These are phyloP conservation scores for Verbena officinalis DNA, from an alignment of 257 asterid species.

Conservation along the genomic window DNA sequence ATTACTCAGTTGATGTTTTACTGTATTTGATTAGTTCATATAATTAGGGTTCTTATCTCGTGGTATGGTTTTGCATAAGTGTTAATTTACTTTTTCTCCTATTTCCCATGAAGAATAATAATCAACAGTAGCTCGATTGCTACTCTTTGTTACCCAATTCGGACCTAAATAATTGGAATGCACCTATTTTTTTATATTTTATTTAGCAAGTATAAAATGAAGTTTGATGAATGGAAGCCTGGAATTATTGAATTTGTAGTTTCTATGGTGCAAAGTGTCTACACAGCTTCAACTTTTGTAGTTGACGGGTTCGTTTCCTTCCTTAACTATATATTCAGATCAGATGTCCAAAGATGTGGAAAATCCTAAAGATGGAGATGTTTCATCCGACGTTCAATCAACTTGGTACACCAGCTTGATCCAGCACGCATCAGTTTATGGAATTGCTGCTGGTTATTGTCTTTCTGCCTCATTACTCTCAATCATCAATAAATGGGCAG, in stretches of 20 bases:
- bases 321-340: constrained; percentile 27
- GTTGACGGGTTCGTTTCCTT: neutral
- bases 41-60: neutral
- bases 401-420: constrained; percentile 55
- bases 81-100: neutral
- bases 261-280: neutral
- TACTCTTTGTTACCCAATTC: constrained; percentile 1
- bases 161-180: neutral
- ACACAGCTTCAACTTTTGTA: neutral
- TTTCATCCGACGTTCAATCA: constrained; percentile 33
- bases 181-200: neutral
- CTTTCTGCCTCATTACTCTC: constrained; percentile 84
- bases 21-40: neutral
- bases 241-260: constrained; percentile 1
- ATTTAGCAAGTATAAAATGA: neutral
- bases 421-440: constrained; percentile 79
- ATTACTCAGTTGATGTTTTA: neutral
- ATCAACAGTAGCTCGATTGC: neutral
- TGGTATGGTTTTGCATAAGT: neutral
- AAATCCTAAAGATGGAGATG: constrained; percentile 52
- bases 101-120: neutral
- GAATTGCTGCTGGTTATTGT: constrained; percentile 93
- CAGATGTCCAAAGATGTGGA: constrained; percentile 82
- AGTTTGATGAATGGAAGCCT: constrained; percentile 5
- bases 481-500: constrained; percentile 96